Base-by-base conservation (phyloP, 2,329 filamentous ascomycete genomes). In the Exophiala dermatitidis region DNA sequence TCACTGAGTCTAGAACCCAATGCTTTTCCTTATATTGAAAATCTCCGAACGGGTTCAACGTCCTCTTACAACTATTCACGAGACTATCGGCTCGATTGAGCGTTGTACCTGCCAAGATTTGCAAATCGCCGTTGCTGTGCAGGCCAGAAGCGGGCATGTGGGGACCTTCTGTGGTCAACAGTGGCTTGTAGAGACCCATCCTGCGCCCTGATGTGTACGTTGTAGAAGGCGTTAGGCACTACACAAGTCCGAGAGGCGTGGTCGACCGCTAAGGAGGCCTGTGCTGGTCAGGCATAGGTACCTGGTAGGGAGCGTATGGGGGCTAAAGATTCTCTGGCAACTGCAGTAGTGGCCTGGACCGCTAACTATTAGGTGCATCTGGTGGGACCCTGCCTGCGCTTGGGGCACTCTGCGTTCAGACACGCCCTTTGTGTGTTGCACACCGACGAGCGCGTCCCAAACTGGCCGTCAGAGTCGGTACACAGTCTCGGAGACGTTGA, bases 111-210 rank as follows among this genome's bases (percentile, higher is more conserved):
- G 48, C 48, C 48, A 50, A 43, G 48, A 31, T 43, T 33, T 19
- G 32, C 28, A 12, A 32, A 43, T 40, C 36, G 47, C 38, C 10
- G 48, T 50, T 50, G 48, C 48, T 44, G 48, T 43, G 48, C 48
- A 50, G 49, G 31, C 32, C 40, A 34, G 33, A 34, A 45, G 40
- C 29, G 48, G 12, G 38, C 41, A 19, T 43, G 32, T 44, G 48
- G 38, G 32, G 48, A 6, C 19, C 19, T 19, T 19, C 19, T 1
- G 19, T 1, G 19, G 19, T 19, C n/a, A 5, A 5, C 5, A 41
- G 28, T 26, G 38, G 38, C 38, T 41, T 26, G 7, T 26, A 28
- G 38, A 26, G 38, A 26, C 38, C 38, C 10, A 26, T 41, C 12
- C 3, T 41, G 38, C 38, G 19, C 19, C 19, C 19, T 19, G 19